Conservation (phyloP, 768 basidiomycete genomes). For the Auricularia cornea region DNA sequence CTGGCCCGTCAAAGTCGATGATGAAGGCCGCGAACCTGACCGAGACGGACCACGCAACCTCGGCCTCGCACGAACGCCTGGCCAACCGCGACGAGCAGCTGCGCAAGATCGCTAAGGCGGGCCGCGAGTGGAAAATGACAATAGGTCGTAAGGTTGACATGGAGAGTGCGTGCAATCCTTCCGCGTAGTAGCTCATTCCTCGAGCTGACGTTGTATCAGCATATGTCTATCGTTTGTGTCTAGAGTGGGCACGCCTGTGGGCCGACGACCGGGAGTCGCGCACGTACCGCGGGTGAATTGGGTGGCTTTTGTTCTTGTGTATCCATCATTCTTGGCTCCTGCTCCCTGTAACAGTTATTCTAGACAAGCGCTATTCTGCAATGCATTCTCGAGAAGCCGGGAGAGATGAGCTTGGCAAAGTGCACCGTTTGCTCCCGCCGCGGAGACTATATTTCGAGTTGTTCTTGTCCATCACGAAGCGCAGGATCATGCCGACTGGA, state of each 20-base stretch:
- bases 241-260: constrained; percentile 83
- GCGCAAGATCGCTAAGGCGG: constrained; percentile 78
- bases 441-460: no score
- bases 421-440: no score
- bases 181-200: background rate
- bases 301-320: background rate
- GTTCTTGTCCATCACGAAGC: no score
- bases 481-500: no score
- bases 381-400: no score
- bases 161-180: constrained; percentile 57
- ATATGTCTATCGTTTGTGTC: constrained; percentile 77
- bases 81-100: constrained; percentile 64
- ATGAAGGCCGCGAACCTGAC: constrained; percentile 47
- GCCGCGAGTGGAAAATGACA: constrained; percentile 87
- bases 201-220: constrained; percentile 32
- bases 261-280: constrained; percentile 71
- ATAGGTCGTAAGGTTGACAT: constrained; percentile 80
- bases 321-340: background rate
- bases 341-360: background rate
- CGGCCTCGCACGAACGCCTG: constrained; percentile 27
- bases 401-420: no score
- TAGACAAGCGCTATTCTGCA: background rate
- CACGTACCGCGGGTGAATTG: background rate
- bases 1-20: constrained; percentile 62
- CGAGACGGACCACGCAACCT: constrained; percentile 11